phyloP scores from a whole-genome alignment of 257 asterid genomes.

The Salvia splendens region DNA sequence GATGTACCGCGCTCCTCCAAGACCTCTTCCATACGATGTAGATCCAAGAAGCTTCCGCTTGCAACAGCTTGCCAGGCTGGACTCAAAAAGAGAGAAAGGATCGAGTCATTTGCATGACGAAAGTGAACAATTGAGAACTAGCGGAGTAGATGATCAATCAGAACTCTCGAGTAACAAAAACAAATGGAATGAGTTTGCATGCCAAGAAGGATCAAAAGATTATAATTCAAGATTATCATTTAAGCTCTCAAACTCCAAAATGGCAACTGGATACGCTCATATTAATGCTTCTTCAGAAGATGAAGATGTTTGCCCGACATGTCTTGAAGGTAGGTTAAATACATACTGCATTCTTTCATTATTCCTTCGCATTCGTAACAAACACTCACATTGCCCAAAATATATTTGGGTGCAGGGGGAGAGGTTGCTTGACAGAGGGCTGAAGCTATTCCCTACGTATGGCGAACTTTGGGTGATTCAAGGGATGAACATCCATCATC shows the following conservation, averaged over 20 bases:
- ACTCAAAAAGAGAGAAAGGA: constrained; percentile 80
- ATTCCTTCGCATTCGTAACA: not conserved
- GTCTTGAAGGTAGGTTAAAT: constrained; percentile 79
- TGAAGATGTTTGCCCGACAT: constrained; percentile 96
- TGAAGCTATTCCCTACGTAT: too few relatives aligned
- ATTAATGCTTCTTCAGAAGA: constrained; percentile 72
- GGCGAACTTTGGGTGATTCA: too few relatives aligned
- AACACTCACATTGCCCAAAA: not conserved
- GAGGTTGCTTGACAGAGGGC: too few relatives aligned
- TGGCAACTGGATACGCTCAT: constrained; percentile 58
- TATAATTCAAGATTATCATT: constrained; percentile 52
- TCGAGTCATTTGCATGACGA: constrained; percentile 78
- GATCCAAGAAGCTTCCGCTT: constrained; percentile 68
- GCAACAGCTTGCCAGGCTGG: constrained; percentile 70
- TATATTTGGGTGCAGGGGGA: too few relatives aligned
- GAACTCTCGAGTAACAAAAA: constrained; percentile 53
- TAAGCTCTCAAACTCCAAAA: constrained; percentile 52
- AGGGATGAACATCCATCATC: too few relatives aligned
- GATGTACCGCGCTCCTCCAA: constrained; percentile 85
- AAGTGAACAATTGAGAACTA: constrained; percentile 71
- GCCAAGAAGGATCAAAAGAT: constrained; percentile 62
- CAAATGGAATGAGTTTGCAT: constrained; percentile 60
- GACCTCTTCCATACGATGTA: constrained; percentile 90
- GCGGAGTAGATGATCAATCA: constrained; percentile 60
- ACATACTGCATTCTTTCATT: constrained; percentile 6